Conservation (phyloP, 1,284 basidiomycete species). For the Irpex sp. region DNA sequence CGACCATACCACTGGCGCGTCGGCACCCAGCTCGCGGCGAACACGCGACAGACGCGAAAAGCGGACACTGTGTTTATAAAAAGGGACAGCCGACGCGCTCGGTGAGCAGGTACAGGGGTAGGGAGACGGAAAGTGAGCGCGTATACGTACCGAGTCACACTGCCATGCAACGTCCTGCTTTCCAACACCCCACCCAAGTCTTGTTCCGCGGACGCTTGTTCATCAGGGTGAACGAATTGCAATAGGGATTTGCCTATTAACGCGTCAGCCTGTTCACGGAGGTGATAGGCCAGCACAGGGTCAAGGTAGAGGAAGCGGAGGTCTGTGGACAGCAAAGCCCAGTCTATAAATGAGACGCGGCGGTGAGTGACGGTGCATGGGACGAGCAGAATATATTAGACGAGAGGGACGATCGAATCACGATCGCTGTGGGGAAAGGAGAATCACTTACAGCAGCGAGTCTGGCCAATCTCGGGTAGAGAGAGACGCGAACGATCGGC, state of each 20-base stretch:
- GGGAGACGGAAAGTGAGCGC: constrained; percentile 4
- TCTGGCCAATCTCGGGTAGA: constrained; percentile 60
- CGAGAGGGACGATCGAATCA: constrained; percentile 30
- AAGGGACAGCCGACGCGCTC: constrained; percentile 5
- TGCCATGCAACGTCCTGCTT: constrained; percentile 83
- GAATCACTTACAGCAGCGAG: constrained; percentile 65
- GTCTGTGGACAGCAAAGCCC: constrained; percentile 69
- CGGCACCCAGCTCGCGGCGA: constrained; percentile 65
- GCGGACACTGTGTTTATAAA: constrained; percentile 52
- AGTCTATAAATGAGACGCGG: constrained; percentile 41
- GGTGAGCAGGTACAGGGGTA: constrained; percentile 7
- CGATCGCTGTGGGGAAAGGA: constrained; percentile 27
- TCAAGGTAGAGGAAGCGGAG: constrained; percentile 88
- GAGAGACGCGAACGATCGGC: constrained; percentile 25
- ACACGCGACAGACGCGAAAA: constrained; percentile 71
- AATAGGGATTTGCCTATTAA: constrained; percentile 79
- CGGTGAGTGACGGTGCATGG: constrained; percentile 20
- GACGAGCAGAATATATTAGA: constrained; percentile 17
- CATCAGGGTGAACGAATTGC: constrained; percentile 88
- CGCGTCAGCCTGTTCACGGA: constrained; percentile 64
- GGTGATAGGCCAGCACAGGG: constrained; percentile 77
- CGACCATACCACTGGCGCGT: constrained; percentile 47
- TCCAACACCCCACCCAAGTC: constrained; percentile 81
- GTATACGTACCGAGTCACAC: constrained; percentile 75
- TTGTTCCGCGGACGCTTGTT: constrained; percentile 71